phyloP scores from a whole-genome alignment of 2,329 filamentous ascomycete genomes.

The Botrytis fragariae region DNA sequence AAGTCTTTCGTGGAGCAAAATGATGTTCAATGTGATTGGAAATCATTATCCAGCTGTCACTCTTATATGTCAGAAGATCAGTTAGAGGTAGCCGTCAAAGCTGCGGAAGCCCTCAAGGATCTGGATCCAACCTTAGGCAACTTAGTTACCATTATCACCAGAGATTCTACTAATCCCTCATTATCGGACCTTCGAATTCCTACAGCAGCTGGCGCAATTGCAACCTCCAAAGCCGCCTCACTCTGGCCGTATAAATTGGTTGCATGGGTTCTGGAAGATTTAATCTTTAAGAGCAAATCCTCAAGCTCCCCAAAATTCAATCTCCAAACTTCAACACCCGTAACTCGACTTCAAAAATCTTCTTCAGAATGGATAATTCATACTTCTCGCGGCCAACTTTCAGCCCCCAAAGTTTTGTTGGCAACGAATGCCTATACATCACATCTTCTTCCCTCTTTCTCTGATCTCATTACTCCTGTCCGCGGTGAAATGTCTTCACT shows the following conservation, averaged over 20 bases:
- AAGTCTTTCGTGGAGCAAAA: constrained; percentile 55
- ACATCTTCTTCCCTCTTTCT: constrained; percentile 65
- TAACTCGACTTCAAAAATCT: constrained; percentile 47
- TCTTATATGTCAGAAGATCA: constrained; percentile 57
- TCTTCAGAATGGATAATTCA: constrained; percentile 55
- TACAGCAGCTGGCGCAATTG: constrained; percentile 59
- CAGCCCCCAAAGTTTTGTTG: constrained; percentile 64
- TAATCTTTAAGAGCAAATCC: constrained; percentile 24
- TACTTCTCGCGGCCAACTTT: constrained; percentile 67
- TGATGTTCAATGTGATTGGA: constrained; percentile 68
- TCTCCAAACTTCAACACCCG: constrained; percentile 72
- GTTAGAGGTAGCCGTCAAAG: constrained; percentile 50
- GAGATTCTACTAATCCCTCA: constrained; percentile 35
- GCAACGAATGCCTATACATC: constrained; percentile 86
- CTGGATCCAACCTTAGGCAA: constrained; percentile 57
- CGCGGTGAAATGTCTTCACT: constrained; percentile 71
- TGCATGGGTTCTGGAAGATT: constrained; percentile 60
- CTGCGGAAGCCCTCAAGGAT: constrained; percentile 50
- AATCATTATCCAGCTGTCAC: constrained; percentile 60
- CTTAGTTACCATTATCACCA: constrained; percentile 38
- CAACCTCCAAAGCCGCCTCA: constrained; percentile 63
- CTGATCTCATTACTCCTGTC: constrained; percentile 72
- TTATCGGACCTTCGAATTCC: constrained; percentile 55
- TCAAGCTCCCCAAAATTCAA: constrained; percentile 52
- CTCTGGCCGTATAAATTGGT: constrained; percentile 87